Evolutionary conservation across 169 alveolate species (phyloP).

Genomic region (Plasmodium falciparum): DNA sequence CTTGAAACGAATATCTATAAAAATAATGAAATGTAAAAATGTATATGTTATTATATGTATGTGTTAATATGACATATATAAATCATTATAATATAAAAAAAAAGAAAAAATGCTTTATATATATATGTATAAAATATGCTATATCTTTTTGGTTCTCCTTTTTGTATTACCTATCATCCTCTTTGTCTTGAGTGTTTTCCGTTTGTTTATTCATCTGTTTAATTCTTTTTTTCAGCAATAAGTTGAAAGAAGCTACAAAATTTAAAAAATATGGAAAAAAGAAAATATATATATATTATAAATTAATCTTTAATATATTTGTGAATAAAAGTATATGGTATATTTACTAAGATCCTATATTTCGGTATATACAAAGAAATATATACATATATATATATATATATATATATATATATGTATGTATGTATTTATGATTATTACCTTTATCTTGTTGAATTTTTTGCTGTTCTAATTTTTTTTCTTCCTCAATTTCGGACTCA

Average conservation of each 20-base stretch:
- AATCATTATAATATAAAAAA: slow-evolving; percentile 3
- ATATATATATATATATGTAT: too few relatives aligned
- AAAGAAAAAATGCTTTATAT: background rate
- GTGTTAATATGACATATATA: background rate
- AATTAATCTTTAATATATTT: background rate
- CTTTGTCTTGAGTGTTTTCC: background rate
- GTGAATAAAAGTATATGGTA: too few relatives aligned
- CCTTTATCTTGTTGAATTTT: slow-evolving; percentile 1
- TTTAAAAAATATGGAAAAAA: background rate
- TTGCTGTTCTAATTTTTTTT: background rate
- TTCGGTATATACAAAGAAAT: background rate
- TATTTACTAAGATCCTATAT: too few relatives aligned
- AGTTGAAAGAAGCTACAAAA: slow-evolving; percentile 9
- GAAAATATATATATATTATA: background rate
- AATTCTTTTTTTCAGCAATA: slow-evolving; percentile 42
- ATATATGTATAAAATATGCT: background rate
- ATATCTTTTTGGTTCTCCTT: background rate
- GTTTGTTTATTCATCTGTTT: slow-evolving; percentile 16
- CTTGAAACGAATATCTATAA: slow-evolving; percentile 16
- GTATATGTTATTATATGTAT: background rate
- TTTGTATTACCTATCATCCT: slow-evolving; percentile 17
- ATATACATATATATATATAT: background rate
- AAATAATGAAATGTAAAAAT: slow-evolving; percentile 3
- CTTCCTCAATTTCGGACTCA: background rate
- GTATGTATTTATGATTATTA: background rate